These are phyloP conservation scores for Boletales sp. DNA, from an alignment of 768 basidiomycete genomes.

Conservation along the genomic window DNA sequence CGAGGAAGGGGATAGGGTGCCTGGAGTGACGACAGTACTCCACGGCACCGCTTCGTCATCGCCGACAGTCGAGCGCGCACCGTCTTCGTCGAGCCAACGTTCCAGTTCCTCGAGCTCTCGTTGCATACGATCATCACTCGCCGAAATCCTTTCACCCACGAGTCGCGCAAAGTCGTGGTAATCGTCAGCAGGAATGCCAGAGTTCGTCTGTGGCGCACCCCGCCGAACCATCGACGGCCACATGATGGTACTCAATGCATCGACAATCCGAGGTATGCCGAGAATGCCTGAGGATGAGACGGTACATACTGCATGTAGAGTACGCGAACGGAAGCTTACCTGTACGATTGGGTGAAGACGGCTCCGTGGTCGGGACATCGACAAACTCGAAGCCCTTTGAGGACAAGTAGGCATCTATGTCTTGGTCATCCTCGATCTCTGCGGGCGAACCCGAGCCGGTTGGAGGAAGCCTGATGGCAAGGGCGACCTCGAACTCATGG, in stretches of 20 bases:
- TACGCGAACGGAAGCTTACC: constrained; percentile 10
- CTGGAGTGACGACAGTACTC: constrained; percentile 34
- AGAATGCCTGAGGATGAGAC: constrained; percentile 37
- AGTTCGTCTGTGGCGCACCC: background rate
- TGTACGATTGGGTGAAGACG: constrained; percentile 7
- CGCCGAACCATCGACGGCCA: constrained; percentile 70
- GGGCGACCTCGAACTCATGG: constrained; percentile 64
- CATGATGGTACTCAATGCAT: constrained; percentile 83
- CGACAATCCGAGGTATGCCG: constrained; percentile 65
- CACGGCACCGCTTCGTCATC: constrained; percentile 35
- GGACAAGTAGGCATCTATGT: constrained; percentile 64
- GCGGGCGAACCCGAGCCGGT: constrained; percentile 12
- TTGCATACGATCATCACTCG: constrained; percentile 34
- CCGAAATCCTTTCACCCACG: constrained; percentile 19
- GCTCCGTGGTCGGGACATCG: constrained; percentile 32
- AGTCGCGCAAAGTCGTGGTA: constrained; percentile 22
- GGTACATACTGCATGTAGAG: background rate
- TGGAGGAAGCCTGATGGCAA: constrained; percentile 57
- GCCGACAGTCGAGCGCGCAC: constrained; percentile 13
- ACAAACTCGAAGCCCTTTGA: constrained; percentile 76
- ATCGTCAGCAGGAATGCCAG: constrained; percentile 10
- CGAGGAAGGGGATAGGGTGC: constrained; percentile 23
- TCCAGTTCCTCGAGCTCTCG: constrained; percentile 58
- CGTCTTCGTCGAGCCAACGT: constrained; percentile 55
- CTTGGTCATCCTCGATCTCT: constrained; percentile 45